These are phyloP conservation scores for Hypomyces rosellus DNA, from an alignment of 2,329 filamentous ascomycete species.

Conservation along the genomic window DNA sequence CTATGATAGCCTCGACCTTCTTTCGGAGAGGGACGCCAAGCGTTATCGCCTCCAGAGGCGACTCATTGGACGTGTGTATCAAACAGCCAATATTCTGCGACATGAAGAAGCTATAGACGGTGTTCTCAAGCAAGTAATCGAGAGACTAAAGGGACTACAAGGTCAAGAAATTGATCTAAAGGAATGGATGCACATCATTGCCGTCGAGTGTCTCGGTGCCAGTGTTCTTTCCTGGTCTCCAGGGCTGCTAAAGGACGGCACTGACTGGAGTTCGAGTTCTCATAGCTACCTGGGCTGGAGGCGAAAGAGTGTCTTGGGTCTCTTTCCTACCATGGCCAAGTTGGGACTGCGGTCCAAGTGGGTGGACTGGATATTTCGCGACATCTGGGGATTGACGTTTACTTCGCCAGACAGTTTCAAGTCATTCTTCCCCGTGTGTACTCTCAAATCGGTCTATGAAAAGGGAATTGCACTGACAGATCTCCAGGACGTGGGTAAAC, in stretches of 20 bases:
- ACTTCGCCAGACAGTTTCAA: conserved; percentile 37
- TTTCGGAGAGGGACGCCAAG: conserved; percentile 41
- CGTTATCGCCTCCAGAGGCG: conserved; percentile 45
- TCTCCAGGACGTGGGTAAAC: conserved; percentile 27
- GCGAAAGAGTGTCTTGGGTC: conserved; percentile 45
- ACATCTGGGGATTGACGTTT: conserved; percentile 40
- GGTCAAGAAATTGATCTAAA: conserved; percentile 41
- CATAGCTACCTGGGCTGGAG: conserved; percentile 47
- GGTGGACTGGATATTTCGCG: conserved; percentile 34
- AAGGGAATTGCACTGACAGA: too few species aligned
- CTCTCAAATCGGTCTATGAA: too few species aligned
- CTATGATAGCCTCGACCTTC: conserved; percentile 42
- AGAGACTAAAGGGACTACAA: conserved; percentile 29
- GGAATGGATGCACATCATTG: conserved; percentile 52
- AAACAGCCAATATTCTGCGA: conserved; percentile 34
- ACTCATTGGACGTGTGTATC: conserved; percentile 44
- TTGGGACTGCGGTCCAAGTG: conserved; percentile 32
- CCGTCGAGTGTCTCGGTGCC: conserved; percentile 45
- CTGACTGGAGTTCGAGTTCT: conserved; percentile 41
- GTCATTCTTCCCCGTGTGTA: conserved; percentile 43
- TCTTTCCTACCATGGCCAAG: conserved; percentile 39
- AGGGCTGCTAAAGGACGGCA: conserved; percentile 35
- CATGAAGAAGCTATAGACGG: conserved; percentile 36
- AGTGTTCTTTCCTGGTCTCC: conserved; percentile 48
- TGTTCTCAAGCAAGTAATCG: conserved; percentile 31